Base-by-base conservation (phyloP, 1,139 yeast genomes). In the Hansenula lynferdii region DNA sequence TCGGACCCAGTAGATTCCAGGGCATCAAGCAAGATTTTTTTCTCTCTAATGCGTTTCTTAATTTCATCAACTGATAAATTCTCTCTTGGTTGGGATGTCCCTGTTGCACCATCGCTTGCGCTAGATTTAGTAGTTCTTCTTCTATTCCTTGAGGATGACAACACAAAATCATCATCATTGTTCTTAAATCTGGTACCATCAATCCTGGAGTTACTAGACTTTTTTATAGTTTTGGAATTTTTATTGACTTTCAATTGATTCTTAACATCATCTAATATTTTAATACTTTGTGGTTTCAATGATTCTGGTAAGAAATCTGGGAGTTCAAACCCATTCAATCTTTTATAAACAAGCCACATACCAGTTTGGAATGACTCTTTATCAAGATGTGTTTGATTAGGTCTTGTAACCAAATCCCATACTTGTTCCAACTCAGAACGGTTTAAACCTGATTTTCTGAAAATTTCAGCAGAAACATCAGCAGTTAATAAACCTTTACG, bases 371-470 rank as follows among this genome's bases (percentile, higher is more conserved):
- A 84, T 52, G 83, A 89, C 58, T 84, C 90, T 52, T 77, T 80
- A 56, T 82, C 83, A 49, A 84, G 69, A 56, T 77, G 80, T 2
- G 92, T 89, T 41, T 80, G 72, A 53, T 83, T 82, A 39, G 80
- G 78, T 17, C 77, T 69, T 54, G 85, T 90, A 27, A 84, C 76
- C 47, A 84, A 67, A 39, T 84, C 87, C 98, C 98, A 92, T 46
- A 92, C 86, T 28, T 80, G 71, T 59, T 90, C 97, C 45, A 92
- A 71, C 51, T 90, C 97, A 9, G 79, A 74, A 60, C 97, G 77
- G 41, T 80, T 72, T 48, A 92, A 74, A 1, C 97, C 97, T 21
- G 95, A 84, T 62, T 92, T 92, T 35, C 94, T 82, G 61, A 92
- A 89, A 28, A 92, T 82, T 44, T 78, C 78, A 39, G 92, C 87